Percentiles rank a stretch among this genome's conserved stretches.
Evolutionary conservation across 1,139 yeast genomes (phyloP).

Genomic region (Petasospora rhodanensis): DNA sequence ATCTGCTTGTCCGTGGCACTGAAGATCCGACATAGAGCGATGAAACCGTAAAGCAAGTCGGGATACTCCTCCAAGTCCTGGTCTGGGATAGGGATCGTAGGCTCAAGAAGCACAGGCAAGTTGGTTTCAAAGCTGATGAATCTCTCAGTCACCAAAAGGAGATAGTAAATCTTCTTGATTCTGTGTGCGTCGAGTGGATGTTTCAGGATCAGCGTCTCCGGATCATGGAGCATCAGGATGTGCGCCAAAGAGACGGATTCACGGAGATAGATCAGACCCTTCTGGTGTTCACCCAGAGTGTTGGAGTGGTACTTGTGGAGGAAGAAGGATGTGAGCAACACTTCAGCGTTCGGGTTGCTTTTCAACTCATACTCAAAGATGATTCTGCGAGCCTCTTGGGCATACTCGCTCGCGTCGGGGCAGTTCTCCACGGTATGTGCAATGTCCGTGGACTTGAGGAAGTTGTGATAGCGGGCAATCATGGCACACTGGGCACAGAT

Average conservation of each 20-base stretch:
- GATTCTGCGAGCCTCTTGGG: slow-evolving; percentile 18
- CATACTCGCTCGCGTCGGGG: too few species aligned
- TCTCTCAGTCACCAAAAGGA: slow-evolving; percentile 20
- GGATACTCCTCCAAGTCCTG: slow-evolving; percentile 23
- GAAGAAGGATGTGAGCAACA: slow-evolving; percentile 17
- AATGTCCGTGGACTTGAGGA: too few species aligned
- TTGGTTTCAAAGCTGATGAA: slow-evolving; percentile 18
- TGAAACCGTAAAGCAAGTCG: slow-evolving; percentile 20
- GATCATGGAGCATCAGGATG: slow-evolving; percentile 19
- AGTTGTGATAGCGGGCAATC: slow-evolving; percentile 19
- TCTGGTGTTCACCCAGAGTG: slow-evolving; percentile 7
- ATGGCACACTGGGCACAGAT: slow-evolving; percentile 23
- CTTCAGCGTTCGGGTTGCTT: slow-evolving; percentile 11
- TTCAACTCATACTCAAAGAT: slow-evolving; percentile 14
- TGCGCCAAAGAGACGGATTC: slow-evolving; percentile 22
- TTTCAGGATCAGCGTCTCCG: slow-evolving; percentile 6
- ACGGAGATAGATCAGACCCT: slow-evolving; percentile 18
- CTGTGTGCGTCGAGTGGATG: slow-evolving; percentile 18
- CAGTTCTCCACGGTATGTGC: too few species aligned
- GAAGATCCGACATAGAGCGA: slow-evolving; percentile 21
- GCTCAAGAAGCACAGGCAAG: slow-evolving; percentile 20
- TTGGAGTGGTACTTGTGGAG: slow-evolving; percentile 19
- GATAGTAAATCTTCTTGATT: slow-evolving; percentile 20
- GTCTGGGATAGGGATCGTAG: slow-evolving; percentile 18
- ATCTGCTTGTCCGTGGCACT: slow-evolving; percentile 19